Conservation (phyloP, 2,329 filamentous ascomycete genomes). For the Scytalidium sp. region DNA sequence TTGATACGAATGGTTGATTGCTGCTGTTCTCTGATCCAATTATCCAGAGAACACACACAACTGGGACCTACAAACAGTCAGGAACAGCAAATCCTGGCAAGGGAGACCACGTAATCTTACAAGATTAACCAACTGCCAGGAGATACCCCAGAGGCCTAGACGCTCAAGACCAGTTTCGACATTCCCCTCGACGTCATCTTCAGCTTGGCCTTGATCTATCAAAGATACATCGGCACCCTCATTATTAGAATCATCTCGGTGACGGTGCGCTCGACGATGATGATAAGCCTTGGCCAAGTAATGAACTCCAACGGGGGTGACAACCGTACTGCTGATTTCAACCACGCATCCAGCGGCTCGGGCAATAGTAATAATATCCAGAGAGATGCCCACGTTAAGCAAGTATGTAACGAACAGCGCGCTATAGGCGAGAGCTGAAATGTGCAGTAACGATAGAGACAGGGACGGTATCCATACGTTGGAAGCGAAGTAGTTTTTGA, state of each 20-base stretch:
- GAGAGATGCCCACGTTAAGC: constrained; percentile 44
- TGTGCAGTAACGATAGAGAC: constrained; percentile 46
- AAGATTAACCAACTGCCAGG: constrained; percentile 36
- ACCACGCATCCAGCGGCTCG: constrained; percentile 44
- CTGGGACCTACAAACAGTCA: constrained; percentile 25
- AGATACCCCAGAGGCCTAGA: constrained; percentile 40
- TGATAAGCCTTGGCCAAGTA: constrained; percentile 27
- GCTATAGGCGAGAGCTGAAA: constrained; percentile 53
- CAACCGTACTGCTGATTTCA: constrained; percentile 51
- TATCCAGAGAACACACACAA: constrained; percentile 31
- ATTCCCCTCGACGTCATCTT: constrained; percentile 8
- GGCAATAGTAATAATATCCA: constrained; percentile 43
- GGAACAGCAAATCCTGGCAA: not conserved
- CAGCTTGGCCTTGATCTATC: constrained; percentile 8
- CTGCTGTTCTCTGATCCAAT: constrained; percentile 13
- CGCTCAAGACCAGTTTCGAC: constrained; percentile 31
- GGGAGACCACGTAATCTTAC: constrained; percentile 21
- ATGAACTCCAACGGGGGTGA: constrained; percentile 46
- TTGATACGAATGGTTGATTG: constrained; percentile 4
- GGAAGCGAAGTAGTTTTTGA: constrained; percentile 34
- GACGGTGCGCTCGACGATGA: constrained; percentile 22
- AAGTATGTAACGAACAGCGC: constrained; percentile 55
- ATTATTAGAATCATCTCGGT: constrained; percentile 10
- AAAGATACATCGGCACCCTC: constrained; percentile 16
- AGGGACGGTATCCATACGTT: constrained; percentile 43